Evolutionary conservation across 768 basidiomycete species (phyloP), one percentile per base, ranked within the genome.

Genomic region (Leccinellum albellum): DNA sequence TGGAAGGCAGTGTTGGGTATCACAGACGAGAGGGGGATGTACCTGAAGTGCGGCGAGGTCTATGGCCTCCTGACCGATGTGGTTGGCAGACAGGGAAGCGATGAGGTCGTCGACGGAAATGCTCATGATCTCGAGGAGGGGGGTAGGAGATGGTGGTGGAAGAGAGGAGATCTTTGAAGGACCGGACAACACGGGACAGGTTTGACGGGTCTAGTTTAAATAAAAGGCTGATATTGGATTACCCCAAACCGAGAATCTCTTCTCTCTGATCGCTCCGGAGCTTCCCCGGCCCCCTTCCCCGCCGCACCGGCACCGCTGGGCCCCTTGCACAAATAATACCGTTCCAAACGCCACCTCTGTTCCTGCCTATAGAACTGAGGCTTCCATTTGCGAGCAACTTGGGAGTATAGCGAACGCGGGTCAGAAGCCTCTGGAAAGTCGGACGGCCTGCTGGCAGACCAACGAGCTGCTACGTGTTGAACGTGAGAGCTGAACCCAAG

Each of bases 1-100:
- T 42, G 46, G n/a, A 15, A 54, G 44, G 62, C 45, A 28, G 28
- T 67, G 62, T 21, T 58, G 64, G 60, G 56, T 58, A 63, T 37
- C 35, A 29, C 29, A 54, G 20, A 20, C 6, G 33, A 42, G 57
- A 56, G 53, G 54, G 49, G 32, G 14, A 51, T 57, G 24, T 62
- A 81, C 79, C 74, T 81, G 78, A 14, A 81, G 73, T 24, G 74
- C 67, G 48, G 77, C 77, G 58, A 81, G 72, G 69, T 81, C 81
- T 14, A 75, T 72, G n/a, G 79, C 78, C 62, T 81, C 79, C 61
- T 81, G 81, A 57, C 79, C 79, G 65, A 81, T 79, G 74, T 81
- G 79, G 66, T 73, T 78, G 2, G 75, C 63, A 44, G 69, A 73
- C 63, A 81, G 60, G 12, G 79, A 80, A 21, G 79, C 73, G 53